phyloP scores from a whole-genome alignment of 352 stramenopile genomes.

The Phytophthora syringae region DNA sequence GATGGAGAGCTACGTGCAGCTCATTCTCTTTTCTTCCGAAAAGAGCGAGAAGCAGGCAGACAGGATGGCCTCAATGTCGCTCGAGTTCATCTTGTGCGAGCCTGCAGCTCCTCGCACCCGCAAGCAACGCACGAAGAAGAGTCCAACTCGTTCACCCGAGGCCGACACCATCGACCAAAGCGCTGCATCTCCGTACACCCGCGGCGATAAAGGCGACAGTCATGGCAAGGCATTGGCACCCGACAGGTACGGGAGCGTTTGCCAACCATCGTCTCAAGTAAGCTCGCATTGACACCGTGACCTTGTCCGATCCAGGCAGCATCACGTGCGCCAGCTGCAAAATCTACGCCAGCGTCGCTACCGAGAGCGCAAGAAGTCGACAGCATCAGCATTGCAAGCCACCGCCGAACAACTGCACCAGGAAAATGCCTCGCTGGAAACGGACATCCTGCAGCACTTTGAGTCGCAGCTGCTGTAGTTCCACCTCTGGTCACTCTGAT shows the following conservation, averaged over 20 bases:
- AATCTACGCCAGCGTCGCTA: constrained; percentile 55
- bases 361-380: constrained; percentile 55
- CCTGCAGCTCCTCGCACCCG: constrained; percentile 2
- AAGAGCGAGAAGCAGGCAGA: constrained; percentile 7
- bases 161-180: background rate
- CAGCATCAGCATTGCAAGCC: constrained; percentile 30
- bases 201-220: background rate
- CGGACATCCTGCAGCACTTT: constrained; percentile 36
- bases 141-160: background rate
- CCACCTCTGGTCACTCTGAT: too few species aligned
- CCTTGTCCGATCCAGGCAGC: constrained; percentile 19
- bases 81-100: constrained; percentile 43
- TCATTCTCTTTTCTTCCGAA: constrained; percentile 15
- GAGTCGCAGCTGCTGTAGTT: constrained; percentile 4
- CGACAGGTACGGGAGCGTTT: constrained; percentile 18
- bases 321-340: constrained; percentile 48
- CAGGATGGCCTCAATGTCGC: constrained; percentile 39
- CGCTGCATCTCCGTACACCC: background rate
- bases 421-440: constrained; percentile 58
- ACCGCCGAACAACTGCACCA: constrained; percentile 53
- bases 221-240: background rate
- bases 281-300: background rate
- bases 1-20: constrained; percentile 21
- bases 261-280: background rate
- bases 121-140: constrained; percentile 2